These are phyloP conservation scores for Aegilops longissima DNA, from an alignment of 176 grass and related monocot species.

Conservation along the genomic window DNA sequence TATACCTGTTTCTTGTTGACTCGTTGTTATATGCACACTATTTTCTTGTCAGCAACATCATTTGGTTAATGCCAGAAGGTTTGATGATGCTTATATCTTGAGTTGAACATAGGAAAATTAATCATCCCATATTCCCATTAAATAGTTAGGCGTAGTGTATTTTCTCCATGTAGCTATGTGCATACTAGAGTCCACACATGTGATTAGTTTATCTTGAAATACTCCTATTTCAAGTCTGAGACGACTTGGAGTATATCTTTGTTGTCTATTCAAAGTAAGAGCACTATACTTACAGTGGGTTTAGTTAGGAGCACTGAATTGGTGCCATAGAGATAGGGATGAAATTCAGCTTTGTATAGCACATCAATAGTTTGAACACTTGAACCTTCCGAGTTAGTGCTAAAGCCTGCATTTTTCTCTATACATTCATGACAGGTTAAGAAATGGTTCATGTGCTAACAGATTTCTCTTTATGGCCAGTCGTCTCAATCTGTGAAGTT, in stretches of 20 bases:
- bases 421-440: not conserved
- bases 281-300: not conserved
- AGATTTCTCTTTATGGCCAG: conserved; percentile 27
- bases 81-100: not conserved
- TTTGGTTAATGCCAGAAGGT: conserved; percentile 8
- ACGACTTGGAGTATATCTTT: not conserved
- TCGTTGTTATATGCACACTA: conserved; percentile 5
- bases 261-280: conserved; percentile 21
- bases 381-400: not conserved
- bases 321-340: not conserved
- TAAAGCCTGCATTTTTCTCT: conserved; percentile 2
- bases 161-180: not conserved
- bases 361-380: not conserved
- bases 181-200: not conserved
- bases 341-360: not conserved
- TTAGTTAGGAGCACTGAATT: not conserved
- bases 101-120: not conserved
- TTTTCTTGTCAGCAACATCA: not conserved
- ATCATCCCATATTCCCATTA: not conserved
- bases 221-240: not conserved
- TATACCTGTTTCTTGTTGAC: conserved; percentile 15
- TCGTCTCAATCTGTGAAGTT: conserved; percentile 36
- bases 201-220: conserved; percentile 13
- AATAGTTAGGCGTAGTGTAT: not conserved
- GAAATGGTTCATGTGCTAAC: not conserved